phyloP scores from a whole-genome alignment of 1,139 yeast species.

The Candida sanyaensis region DNA sequence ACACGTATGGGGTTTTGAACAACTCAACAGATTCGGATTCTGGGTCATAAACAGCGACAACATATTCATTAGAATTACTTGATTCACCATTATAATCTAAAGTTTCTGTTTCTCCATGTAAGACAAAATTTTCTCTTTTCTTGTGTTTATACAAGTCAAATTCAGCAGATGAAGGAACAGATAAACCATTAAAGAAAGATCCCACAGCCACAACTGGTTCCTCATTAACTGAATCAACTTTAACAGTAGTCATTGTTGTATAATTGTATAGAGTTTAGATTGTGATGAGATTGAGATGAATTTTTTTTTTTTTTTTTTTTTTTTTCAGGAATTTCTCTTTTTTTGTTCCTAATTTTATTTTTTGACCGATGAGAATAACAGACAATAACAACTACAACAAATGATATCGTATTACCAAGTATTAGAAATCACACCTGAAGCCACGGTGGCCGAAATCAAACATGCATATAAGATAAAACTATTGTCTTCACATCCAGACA shows the following conservation, averaged over 20 bases:
- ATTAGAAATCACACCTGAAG: slow-evolving; percentile 39
- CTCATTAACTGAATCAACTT: slow-evolving; percentile 14
- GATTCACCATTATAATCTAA: slow-evolving; percentile 73
- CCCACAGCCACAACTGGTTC: slow-evolving; percentile 47
- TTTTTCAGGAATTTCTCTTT: slow-evolving; percentile 3
- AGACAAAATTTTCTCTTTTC: slow-evolving; percentile 41
- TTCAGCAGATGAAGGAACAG: slow-evolving; percentile 56
- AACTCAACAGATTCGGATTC: slow-evolving; percentile 59
- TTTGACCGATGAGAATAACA: slow-evolving; percentile 3
- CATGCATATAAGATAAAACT: slow-evolving; percentile 61
- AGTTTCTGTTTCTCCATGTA: slow-evolving; percentile 79
- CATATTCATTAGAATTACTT: slow-evolving; percentile 49
- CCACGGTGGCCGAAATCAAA: slow-evolving; percentile 42
- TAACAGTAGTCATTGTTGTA: slow-evolving; percentile 8
- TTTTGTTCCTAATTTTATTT: slow-evolving; percentile 2
- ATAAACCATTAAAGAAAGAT: slow-evolving; percentile 74
- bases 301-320: neutral
- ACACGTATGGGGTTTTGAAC: slow-evolving; percentile 58
- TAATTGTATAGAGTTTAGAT: neutral
- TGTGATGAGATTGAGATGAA: slow-evolving; percentile 2
- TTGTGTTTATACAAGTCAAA: slow-evolving; percentile 68
- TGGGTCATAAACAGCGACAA: slow-evolving; percentile 73
- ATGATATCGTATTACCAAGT: slow-evolving; percentile 48
- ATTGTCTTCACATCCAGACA: slow-evolving; percentile 78
- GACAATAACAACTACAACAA: neutral